Conservation (phyloP, 2,329 filamentous ascomycete genomes). For the Penicillium concentricum region DNA sequence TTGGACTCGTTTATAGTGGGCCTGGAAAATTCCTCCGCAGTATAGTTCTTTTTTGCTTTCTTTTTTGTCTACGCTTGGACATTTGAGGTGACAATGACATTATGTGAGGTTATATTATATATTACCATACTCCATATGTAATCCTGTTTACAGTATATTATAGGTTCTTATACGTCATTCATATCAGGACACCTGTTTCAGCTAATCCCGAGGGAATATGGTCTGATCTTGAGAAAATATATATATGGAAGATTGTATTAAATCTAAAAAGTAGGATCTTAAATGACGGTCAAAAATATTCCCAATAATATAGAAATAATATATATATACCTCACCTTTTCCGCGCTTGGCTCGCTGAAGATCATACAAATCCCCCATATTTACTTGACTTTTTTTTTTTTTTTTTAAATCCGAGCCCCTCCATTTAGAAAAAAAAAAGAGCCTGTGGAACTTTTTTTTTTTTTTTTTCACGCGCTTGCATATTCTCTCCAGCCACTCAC, state of each 20-base stretch:
- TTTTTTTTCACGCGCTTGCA: conserved; percentile 4
- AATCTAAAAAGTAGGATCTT: too few species aligned
- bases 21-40: conserved; percentile 3
- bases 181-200: not conserved
- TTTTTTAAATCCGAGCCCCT: not conserved
- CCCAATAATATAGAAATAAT: too few species aligned
- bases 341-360: conserved; percentile 3
- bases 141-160: not conserved
- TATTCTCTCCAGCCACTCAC: conserved; percentile 18
- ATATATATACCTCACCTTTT: not conserved
- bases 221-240: not conserved
- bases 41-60: not conserved
- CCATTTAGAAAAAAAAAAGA: not conserved
- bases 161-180: not conserved
- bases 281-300: too few species aligned
- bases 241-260: not conserved
- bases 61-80: not conserved
- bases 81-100: not conserved
- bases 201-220: not conserved
- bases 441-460: not conserved
- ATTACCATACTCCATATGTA: not conserved
- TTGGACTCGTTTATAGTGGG: conserved; percentile 3
- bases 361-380: not conserved
- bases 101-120: not conserved
- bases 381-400: too few species aligned